A percentile compares a stretch with the other conserved stretches of the same genome.
phyloP scores from a whole-genome alignment of 345 rosid genomes.

The Arabis hirsuta region DNA sequence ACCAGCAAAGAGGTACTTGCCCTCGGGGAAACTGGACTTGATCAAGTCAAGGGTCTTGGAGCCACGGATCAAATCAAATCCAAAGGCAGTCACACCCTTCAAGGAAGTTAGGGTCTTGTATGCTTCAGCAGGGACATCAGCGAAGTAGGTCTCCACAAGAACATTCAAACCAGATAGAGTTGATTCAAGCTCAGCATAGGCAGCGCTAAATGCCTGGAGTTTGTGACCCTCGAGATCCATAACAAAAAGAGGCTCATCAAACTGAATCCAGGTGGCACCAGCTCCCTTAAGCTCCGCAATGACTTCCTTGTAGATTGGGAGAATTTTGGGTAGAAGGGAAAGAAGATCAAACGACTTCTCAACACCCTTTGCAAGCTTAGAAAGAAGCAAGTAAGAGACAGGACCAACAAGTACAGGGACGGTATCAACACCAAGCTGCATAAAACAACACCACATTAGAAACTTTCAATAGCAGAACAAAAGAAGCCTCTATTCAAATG shows the following conservation, averaged over 20 bases:
- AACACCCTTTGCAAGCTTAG: slow-evolving; percentile 95
- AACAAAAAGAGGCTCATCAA: slow-evolving; percentile 90
- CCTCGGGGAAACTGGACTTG: slow-evolving; percentile 76
- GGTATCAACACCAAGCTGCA: slow-evolving; percentile 91
- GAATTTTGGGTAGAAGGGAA: slow-evolving; percentile 84
- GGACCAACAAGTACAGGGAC: slow-evolving; percentile 94
- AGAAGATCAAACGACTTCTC: slow-evolving; percentile 81
- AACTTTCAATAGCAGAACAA: not conserved
- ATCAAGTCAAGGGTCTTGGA: slow-evolving; percentile 77
- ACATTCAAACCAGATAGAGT: slow-evolving; percentile 83
- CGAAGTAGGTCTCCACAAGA: slow-evolving; percentile 90
- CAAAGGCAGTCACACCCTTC: slow-evolving; percentile 85
- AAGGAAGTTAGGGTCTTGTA: slow-evolving; percentile 77
- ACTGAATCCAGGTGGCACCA: slow-evolving; percentile 95
- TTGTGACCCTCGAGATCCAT: slow-evolving; percentile 89
- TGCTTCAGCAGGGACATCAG: slow-evolving; percentile 84
- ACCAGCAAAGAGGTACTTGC: slow-evolving; percentile 93
- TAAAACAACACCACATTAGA: slow-evolving; percentile 19
- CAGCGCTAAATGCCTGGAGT: slow-evolving; percentile 78
- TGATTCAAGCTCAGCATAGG: slow-evolving; percentile 80
- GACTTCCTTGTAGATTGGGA: slow-evolving; percentile 95
- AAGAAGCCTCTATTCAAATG: not conserved
- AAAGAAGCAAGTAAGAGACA: slow-evolving; percentile 89
- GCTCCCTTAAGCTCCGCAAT: slow-evolving; percentile 88
- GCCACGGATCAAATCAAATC: slow-evolving; percentile 94